Evolutionary conservation across 805 yeast genomes (phyloP), one percentile per base, ranked within the genome.

Genomic region (Ogataea angusta): DNA sequence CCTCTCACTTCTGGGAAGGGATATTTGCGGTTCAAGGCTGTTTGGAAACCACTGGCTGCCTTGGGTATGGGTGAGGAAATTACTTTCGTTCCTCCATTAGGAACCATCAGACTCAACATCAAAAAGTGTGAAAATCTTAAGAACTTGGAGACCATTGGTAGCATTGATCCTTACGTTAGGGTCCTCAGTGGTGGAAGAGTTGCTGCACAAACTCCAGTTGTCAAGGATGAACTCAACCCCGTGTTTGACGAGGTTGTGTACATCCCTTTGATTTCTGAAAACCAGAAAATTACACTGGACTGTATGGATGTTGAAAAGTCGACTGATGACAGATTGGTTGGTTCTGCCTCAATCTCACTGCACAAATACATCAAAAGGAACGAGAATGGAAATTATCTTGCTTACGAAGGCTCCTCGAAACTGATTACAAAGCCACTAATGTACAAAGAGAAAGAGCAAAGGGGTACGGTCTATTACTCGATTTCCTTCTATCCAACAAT

Each of bases 91-190:
- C 77, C 84, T 10, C 79, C 91, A 28, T 67, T 85, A 46, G 95
- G 91, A 50, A 79, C 78, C 29, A 57, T 80, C 19, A 75, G 82
- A 64, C 53, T 85, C 27, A 79, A 77, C 52, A 51, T 85, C 35
- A 70, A 79, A 43, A 63, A 68, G 24, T 83, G 81, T 13, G 57
- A 57, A 9, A 74, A 76, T 29, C 62, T 80, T 51, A 66, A 72
- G 50, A 67, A 79, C 51, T 63, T 83, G 51, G 85, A 82, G 50
- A 72, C 80, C 12, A 73, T 83, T 36, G 91, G 93, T 41, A 76
- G 73, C 42, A 79, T 84, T 52, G 90, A 85, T 61, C 93, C 95
- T 4, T 85, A 83, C 52, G 78, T 82, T 28, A 71, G 75, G 44
- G 70, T 84, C 8, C 53, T 75, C 26, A 60, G 77, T 43, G 78